Evolutionary conservation across 805 yeast species (phyloP).

Genomic region (Candida michaelii): DNA sequence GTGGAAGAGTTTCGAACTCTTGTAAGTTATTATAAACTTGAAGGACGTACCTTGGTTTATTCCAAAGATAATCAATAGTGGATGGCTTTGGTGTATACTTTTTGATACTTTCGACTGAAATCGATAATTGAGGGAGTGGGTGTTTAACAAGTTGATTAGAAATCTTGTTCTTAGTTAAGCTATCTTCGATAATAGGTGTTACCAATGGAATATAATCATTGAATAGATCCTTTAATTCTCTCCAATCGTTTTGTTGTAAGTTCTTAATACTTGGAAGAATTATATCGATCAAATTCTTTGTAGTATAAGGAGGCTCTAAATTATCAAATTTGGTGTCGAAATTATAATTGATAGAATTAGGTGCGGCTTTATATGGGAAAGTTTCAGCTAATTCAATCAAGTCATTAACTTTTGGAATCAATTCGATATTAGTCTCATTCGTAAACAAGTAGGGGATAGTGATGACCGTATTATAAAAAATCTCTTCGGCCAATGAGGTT

Average conservation of each 20-base stretch:
- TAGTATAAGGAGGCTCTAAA: conserved; percentile 48
- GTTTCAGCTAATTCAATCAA: conserved; percentile 46
- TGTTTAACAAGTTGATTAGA: conserved; percentile 42
- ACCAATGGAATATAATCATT: conserved; percentile 31
- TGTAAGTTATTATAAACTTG: conserved; percentile 55
- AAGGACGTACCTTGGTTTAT: conserved; percentile 57
- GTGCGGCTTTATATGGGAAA: conserved; percentile 29
- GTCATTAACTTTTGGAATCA: conserved; percentile 39
- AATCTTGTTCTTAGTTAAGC: conserved; percentile 34
- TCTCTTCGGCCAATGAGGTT: conserved; percentile 61
- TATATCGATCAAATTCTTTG: conserved; percentile 48
- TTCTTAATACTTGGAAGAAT: conserved; percentile 49
- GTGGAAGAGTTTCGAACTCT: conserved; percentile 59
- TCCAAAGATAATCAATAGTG: conserved; percentile 64
- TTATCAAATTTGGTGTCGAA: conserved; percentile 34
- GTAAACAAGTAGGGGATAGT: conserved; percentile 65
- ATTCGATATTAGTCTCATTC: conserved; percentile 34
- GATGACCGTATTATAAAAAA: conserved; percentile 60
- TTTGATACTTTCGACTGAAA: conserved; percentile 15
- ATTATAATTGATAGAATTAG: conserved; percentile 23
- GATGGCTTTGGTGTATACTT: conserved; percentile 23
- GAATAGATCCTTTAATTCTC: conserved; percentile 32
- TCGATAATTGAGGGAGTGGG: conserved; percentile 35
- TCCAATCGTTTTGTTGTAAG: conserved; percentile 42
- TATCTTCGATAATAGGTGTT: conserved; percentile 32